Conservation (phyloP, 208 protist genomes). For the Porcisia hertigi region DNA sequence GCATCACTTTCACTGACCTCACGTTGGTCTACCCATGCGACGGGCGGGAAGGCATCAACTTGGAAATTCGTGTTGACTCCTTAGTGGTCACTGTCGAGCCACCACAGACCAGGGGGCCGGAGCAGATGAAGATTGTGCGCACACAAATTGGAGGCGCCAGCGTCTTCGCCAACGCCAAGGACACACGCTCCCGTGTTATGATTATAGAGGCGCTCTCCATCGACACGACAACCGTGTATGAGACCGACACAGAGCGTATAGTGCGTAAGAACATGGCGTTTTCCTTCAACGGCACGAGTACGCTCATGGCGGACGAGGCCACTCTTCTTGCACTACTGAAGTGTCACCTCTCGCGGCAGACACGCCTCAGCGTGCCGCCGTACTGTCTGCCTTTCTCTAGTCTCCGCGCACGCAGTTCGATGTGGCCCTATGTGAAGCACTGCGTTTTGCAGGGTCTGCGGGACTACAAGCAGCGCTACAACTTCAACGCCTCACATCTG, state of each 20-base stretch:
- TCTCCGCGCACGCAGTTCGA: constrained; percentile 42
- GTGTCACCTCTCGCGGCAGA: constrained; percentile 54
- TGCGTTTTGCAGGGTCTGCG: constrained; percentile 58
- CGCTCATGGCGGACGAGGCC: constrained; percentile 42
- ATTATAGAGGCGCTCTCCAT: constrained; percentile 37
- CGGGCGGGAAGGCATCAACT: constrained; percentile 32
- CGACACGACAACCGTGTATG: constrained; percentile 57
- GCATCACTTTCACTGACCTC: constrained; percentile 48
- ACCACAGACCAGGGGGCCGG: constrained; percentile 26
- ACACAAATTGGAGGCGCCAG: constrained; percentile 27
- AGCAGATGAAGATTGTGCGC: constrained; percentile 53
- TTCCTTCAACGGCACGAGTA: constrained; percentile 35
- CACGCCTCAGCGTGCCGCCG: constrained; percentile 42
- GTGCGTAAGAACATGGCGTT: constrained; percentile 60
- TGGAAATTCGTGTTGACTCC: constrained; percentile 40
- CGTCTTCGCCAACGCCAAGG: constrained; percentile 26
- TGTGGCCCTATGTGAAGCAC: constrained; percentile 58
- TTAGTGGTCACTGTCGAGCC: constrained; percentile 56
- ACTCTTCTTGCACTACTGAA: constrained; percentile 46
- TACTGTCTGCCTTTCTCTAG: constrained; percentile 57
- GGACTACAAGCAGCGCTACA: constrained; percentile 65
- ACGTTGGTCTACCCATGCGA: constrained; percentile 51
- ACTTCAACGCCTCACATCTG: constrained; percentile 76
- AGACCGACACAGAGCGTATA: constrained; percentile 29
- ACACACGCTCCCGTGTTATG: constrained; percentile 24